Percentiles rank a stretch among this genome's conserved stretches.
Evolutionary conservation across 1,284 basidiomycete genomes (phyloP).

Genomic region (Mrakiaceae sp.): DNA sequence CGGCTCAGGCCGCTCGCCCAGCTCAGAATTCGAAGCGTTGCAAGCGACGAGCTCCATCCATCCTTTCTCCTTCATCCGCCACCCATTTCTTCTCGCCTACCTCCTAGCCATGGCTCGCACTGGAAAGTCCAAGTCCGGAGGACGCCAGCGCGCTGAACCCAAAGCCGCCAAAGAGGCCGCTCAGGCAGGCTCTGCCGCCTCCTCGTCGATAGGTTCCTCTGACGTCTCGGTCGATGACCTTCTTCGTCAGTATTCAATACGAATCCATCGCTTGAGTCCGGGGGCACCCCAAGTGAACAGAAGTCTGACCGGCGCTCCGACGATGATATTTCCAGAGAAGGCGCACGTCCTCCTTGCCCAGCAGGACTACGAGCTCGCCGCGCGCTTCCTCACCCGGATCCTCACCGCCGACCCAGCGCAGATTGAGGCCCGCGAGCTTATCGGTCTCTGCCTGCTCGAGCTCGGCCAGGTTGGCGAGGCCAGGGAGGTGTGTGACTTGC

Average conservation of each 20-base stretch:
- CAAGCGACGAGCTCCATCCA: neutral
- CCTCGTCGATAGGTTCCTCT: neutral
- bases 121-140: neutral
- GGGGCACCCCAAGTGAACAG: neutral
- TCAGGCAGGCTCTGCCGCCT: neutral
- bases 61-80: neutral
- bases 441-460: constrained; percentile 66
- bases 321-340: neutral
- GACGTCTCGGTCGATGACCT: constrained; percentile 7
- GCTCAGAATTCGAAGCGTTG: neutral
- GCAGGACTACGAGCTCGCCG: constrained; percentile 71
- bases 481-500: constrained; percentile 45
- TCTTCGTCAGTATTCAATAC: neutral
- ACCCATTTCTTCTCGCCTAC: neutral
- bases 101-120: constrained; percentile 1
- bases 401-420: constrained; percentile 55
- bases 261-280: neutral
- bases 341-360: constrained; percentile 66
- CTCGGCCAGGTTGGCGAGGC: constrained; percentile 63
- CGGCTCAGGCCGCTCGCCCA: neutral
- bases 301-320: neutral
- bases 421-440: constrained; percentile 63
- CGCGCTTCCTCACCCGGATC: constrained; percentile 57
- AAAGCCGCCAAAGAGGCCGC: neutral
- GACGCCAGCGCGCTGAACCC: neutral